Conservation (phyloP, 352 stramenopile species). For the Phytophthora rubi region DNA sequence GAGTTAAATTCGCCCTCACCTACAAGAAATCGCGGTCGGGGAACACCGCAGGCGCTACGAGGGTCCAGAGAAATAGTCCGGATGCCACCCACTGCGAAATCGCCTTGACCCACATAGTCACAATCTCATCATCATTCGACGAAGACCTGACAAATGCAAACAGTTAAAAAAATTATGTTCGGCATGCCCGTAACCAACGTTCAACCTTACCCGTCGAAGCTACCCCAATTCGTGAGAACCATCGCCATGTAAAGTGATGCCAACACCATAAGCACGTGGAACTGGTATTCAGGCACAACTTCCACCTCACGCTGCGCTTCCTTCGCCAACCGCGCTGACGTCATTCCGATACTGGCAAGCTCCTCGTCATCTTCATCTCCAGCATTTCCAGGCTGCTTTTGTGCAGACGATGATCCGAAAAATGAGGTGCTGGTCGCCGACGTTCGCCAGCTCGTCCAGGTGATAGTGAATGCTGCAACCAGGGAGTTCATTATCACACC, state of each 20-base stretch:
- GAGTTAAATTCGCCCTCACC: no score
- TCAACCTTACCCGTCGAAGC: constrained; percentile 51
- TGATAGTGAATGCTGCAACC: constrained; percentile 65
- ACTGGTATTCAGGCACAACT: constrained; percentile 71
- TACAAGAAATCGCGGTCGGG: constrained; percentile 91
- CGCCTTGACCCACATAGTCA: constrained; percentile 96
- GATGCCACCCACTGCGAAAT: constrained; percentile 92
- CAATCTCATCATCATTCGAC: constrained; percentile 54
- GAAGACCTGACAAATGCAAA: constrained; percentile 34
- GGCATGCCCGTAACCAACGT: not conserved
- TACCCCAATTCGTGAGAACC: constrained; percentile 83
- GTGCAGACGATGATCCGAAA: constrained; percentile 47
- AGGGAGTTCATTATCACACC: constrained; percentile 60
- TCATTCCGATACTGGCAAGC: constrained; percentile 38
- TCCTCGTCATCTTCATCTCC: constrained; percentile 37
- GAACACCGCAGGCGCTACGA: constrained; percentile 92
- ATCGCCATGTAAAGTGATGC: constrained; percentile 86
- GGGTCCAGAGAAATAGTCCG: constrained; percentile 94
- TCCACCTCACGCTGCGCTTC: constrained; percentile 16
- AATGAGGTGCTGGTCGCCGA: constrained; percentile 68
- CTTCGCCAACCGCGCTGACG: constrained; percentile 14
- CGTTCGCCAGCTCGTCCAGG: constrained; percentile 74
- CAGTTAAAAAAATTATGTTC: constrained; percentile 1
- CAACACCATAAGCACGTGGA: constrained; percentile 77
- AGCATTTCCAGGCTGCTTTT: constrained; percentile 23